Evolutionary conservation across 2,329 filamentous ascomycete genomes (phyloP).

Genomic region (Pyrenochaeta sp.): DNA sequence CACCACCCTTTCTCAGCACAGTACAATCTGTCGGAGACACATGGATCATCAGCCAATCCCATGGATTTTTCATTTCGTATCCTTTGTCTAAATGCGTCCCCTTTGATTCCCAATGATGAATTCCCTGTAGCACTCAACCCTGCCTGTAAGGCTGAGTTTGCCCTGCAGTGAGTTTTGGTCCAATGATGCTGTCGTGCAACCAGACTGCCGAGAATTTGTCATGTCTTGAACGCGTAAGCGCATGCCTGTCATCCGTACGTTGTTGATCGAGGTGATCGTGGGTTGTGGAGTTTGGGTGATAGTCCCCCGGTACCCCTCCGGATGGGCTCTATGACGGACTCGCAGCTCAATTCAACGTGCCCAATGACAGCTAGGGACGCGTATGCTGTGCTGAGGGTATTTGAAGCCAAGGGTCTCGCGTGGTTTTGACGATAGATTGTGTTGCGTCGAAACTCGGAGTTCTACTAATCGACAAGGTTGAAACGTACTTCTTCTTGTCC

Average conservation of each 20-base stretch:
- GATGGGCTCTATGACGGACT: slow-evolving; percentile 10
- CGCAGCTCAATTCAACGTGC: not conserved
- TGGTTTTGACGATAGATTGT: slow-evolving; percentile 61
- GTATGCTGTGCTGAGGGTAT: slow-evolving; percentile 14
- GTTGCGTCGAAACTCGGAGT: not conserved
- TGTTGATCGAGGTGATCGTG: not conserved
- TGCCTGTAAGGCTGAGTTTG: slow-evolving; percentile 15
- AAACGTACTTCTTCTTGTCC: not conserved
- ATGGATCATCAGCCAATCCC: not conserved
- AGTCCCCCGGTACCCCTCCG: slow-evolving; percentile 26
- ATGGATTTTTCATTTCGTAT: not conserved
- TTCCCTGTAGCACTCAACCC: not conserved
- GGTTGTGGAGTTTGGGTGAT: not conserved
- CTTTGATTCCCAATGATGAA: not conserved
- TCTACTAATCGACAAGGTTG: not conserved
- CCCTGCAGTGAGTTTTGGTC: slow-evolving; percentile 14
- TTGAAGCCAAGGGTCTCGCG: slow-evolving; percentile 9
- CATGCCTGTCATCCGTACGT: not conserved
- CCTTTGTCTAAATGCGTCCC: not conserved
- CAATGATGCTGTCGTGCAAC: slow-evolving; percentile 11
- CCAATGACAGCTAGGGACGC: slow-evolving; percentile 15
- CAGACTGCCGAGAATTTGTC: slow-evolving; percentile 10
- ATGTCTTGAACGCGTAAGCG: slow-evolving; percentile 23
- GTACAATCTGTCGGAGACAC: not conserved
- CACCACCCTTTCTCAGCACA: not conserved